phyloP scores from a whole-genome alignment of 345 rosid genomes.

The Dipteronia sinensis region DNA sequence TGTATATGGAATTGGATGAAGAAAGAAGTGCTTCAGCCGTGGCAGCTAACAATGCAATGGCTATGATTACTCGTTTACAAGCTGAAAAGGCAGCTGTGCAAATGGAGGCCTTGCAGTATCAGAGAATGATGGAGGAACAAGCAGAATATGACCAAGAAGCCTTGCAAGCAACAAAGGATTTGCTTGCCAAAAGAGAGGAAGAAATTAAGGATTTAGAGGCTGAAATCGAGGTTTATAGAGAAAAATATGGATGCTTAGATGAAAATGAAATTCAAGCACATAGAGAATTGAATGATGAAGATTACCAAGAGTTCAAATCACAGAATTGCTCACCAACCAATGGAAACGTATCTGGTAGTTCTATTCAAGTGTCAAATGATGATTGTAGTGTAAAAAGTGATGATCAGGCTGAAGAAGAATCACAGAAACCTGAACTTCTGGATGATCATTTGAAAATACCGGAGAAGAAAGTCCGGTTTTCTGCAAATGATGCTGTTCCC shows the following conservation, averaged over 20 bases:
- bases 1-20: slow-evolving; percentile 92
- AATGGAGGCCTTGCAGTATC: slow-evolving; percentile 97
- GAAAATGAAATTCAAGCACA: slow-evolving; percentile 34
- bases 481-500: slow-evolving; percentile 18
- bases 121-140: slow-evolving; percentile 99
- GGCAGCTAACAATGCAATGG: slow-evolving; percentile 95
- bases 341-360: slow-evolving; percentile 27
- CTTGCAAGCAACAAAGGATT: slow-evolving; percentile 54
- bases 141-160: slow-evolving; percentile 92
- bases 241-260: slow-evolving; percentile 48
- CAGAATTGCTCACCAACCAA: slow-evolving; percentile 19
- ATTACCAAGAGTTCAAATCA: slow-evolving; percentile 27
- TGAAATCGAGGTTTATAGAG: slow-evolving; percentile 70
- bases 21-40: slow-evolving; percentile 86
- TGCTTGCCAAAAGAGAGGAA: slow-evolving; percentile 60
- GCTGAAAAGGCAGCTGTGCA: slow-evolving; percentile 89
- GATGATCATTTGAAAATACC: slow-evolving; percentile 22
- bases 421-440: slow-evolving; percentile 13
- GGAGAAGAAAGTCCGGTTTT: slow-evolving; percentile 30
- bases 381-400: slow-evolving; percentile 17
- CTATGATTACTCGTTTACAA: slow-evolving; percentile 91
- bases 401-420: slow-evolving; percentile 4
- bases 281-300: slow-evolving; percentile 29
- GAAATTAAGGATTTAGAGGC: slow-evolving; percentile 59
- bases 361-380: slow-evolving; percentile 21